Evolutionary conservation across 2,329 filamentous ascomycete genomes (phyloP).

Genomic region (Arthroderma uncinatum): DNA sequence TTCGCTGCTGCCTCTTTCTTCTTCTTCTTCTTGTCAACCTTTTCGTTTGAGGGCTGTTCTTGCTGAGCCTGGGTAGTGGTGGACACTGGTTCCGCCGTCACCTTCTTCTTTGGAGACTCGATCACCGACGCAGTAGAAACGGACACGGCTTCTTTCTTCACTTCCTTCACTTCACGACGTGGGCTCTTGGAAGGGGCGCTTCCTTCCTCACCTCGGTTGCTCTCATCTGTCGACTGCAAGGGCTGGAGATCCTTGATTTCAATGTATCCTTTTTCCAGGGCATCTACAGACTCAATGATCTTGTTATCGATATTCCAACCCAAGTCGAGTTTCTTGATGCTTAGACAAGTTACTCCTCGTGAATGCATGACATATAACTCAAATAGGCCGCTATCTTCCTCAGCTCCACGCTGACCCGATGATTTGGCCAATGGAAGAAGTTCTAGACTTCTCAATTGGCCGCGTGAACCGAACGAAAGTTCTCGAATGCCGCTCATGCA

Average conservation of each 20-base stretch:
- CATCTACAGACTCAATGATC: conserved; percentile 67
- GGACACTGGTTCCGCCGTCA: conserved; percentile 22
- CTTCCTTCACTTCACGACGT: neutral
- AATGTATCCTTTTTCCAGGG: conserved; percentile 61
- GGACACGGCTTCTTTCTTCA: conserved; percentile 26
- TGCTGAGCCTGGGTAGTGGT: conserved; percentile 15
- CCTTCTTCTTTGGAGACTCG: conserved; percentile 34
- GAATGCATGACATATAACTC: conserved; percentile 97
- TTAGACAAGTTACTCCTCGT: conserved; percentile 83
- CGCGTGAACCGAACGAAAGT: conserved; percentile 80
- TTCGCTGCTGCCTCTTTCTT: conserved; percentile 38
- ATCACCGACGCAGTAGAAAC: conserved; percentile 21
- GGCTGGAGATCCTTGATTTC: conserved; percentile 57
- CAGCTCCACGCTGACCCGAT: conserved; percentile 42
- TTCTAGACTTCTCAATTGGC: conserved; percentile 77
- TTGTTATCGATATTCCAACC: conserved; percentile 89
- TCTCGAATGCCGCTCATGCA: conserved; percentile 96
- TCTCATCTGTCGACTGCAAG: conserved; percentile 37
- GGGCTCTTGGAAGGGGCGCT: conserved; percentile 30
- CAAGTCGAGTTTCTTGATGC: conserved; percentile 76
- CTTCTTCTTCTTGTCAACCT: conserved; percentile 63
- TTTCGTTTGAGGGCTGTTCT: conserved; percentile 37
- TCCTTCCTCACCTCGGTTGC: conserved; percentile 35
- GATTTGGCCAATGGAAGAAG: conserved; percentile 59
- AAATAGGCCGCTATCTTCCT: conserved; percentile 63